Percentiles rank a stretch among this genome's conserved stretches.
Conservation (phyloP, 768 basidiomycete species). For the Auricularia auricula-judae region DNA sequence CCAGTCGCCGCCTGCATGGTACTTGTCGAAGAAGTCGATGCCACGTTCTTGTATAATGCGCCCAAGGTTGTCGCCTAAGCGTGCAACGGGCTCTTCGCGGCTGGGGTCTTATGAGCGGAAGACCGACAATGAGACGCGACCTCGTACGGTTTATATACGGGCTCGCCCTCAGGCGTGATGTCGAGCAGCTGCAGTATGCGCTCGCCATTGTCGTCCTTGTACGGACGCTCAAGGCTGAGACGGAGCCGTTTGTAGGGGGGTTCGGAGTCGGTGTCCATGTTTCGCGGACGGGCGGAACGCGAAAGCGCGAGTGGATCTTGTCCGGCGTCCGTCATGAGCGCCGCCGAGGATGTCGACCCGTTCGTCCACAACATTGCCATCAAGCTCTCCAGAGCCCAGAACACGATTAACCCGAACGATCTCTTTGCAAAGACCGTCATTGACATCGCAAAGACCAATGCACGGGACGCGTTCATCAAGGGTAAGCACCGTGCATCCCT, state of each 20-base stretch:
- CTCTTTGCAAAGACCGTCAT: slow-evolving; percentile 61
- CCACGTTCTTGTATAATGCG: slow-evolving; percentile 70
- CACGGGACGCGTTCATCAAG: slow-evolving; percentile 51
- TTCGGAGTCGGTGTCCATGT: slow-evolving; percentile 11
- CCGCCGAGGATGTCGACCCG: slow-evolving; percentile 18
- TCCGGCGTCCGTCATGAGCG: background rate
- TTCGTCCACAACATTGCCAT: slow-evolving; percentile 65
- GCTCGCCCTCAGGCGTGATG: slow-evolving; percentile 57
- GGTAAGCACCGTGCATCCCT: slow-evolving; percentile 31
- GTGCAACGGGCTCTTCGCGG: slow-evolving; percentile 40
- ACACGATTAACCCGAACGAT: slow-evolving; percentile 74
- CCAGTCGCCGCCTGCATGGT: slow-evolving; percentile 15
- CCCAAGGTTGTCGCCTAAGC: slow-evolving; percentile 53
- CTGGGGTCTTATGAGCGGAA: slow-evolving; percentile 11
- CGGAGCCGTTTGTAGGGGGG: slow-evolving; percentile 48
- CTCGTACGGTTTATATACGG: slow-evolving; percentile 61
- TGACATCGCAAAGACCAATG: slow-evolving; percentile 66
- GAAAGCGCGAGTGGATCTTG: no score
- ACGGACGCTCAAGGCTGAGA: slow-evolving; percentile 67
- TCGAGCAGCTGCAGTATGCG: slow-evolving; percentile 53
- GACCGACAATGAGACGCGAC: background rate
- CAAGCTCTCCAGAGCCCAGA: slow-evolving; percentile 70
- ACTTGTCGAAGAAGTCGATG: slow-evolving; percentile 58
- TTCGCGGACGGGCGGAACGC: background rate
- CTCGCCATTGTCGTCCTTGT: slow-evolving; percentile 66